Base-by-base conservation (phyloP, 306 rosid species). In the Medicago ruthenica region DNA sequence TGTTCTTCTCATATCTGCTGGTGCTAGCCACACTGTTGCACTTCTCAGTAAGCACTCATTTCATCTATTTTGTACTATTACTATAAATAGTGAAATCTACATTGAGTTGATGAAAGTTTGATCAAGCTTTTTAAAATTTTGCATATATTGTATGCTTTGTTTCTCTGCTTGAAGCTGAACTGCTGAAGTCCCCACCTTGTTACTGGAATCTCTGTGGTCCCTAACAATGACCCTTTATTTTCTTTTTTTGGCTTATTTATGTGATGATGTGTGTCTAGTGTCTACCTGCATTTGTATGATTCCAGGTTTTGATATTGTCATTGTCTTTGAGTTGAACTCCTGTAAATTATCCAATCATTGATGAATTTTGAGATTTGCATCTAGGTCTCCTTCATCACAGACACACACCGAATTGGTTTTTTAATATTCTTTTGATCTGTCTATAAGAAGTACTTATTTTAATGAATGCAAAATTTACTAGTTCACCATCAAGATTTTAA, bases 1-100 rank as follows among this genome's bases (percentile, higher is more conserved):
- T 2, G 89, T 94, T 44, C 85, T 94, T 75, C 84, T 90, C 79
- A 82, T 92, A 62, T 92, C 98, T 0, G 95, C 97, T 61, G 98
- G 98, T 70, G 98, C 97, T 8, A 95, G 95, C 81, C 98, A 95
- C 80, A 85, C 96, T 70, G 91, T 90, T 44, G 96, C 98, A 12
- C 93, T 95, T 62, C 93, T 95, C 31, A 84, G 98, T 95, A 83
- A 87, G 88, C 76, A 67, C 47, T 58, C 0, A 58, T 21, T 21
- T 57, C 36, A 57, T 0, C n/a, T 57, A 0, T 18, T 18, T 54
- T 17, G 0, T 48, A 48, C 8, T 48, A 48, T 48, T 48, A 48
- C 8, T 48, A 13, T 48, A 48, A 48, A 18, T 48, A 48, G 55
- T 50, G 9, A 6, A 50, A 50, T 50, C 55, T 50, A 6, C 55